Evolutionary conservation across 2,329 filamentous ascomycete genomes (phyloP).

Genomic region (Eurotiales sp.): DNA sequence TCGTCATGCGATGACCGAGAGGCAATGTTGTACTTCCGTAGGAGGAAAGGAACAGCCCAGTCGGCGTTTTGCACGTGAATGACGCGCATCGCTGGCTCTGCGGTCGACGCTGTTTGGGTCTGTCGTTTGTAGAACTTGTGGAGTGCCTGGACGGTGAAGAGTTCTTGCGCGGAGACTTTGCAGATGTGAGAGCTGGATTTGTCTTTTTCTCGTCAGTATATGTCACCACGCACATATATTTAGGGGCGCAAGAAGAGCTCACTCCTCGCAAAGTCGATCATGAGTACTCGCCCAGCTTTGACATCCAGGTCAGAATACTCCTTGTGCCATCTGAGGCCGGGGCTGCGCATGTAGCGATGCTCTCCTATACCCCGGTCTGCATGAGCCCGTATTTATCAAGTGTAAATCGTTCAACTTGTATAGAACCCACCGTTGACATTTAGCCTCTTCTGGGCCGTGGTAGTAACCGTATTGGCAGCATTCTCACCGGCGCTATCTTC

Average conservation of each 20-base stretch:
- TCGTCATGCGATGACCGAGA: conserved; percentile 26
- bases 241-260: conserved; percentile 17
- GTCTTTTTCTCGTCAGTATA: conserved; percentile 20
- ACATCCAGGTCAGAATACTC: conserved; percentile 26
- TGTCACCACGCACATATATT: conserved; percentile 4
- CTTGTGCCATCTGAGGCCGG: conserved; percentile 34
- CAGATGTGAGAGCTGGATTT: conserved; percentile 35
- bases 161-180: conserved; percentile 48
- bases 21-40: conserved; percentile 51
- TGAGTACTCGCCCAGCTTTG: conserved; percentile 43
- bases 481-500: too few species aligned
- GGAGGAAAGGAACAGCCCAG: conserved; percentile 49
- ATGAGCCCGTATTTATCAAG: too few species aligned
- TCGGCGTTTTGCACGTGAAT: conserved; percentile 52
- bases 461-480: too few species aligned
- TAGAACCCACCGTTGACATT: neutral
- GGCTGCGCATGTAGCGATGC: conserved; percentile 16
- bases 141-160: conserved; percentile 42
- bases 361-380: neutral
- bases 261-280: conserved; percentile 49
- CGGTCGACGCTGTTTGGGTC: neutral
- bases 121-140: conserved; percentile 38
- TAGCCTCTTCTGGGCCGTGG: too few species aligned
- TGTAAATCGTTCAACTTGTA: neutral
- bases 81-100: conserved; percentile 27